Conservation (phyloP, 2,329 filamentous ascomycete genomes). For the Phyllosticta citrichinensis region DNA sequence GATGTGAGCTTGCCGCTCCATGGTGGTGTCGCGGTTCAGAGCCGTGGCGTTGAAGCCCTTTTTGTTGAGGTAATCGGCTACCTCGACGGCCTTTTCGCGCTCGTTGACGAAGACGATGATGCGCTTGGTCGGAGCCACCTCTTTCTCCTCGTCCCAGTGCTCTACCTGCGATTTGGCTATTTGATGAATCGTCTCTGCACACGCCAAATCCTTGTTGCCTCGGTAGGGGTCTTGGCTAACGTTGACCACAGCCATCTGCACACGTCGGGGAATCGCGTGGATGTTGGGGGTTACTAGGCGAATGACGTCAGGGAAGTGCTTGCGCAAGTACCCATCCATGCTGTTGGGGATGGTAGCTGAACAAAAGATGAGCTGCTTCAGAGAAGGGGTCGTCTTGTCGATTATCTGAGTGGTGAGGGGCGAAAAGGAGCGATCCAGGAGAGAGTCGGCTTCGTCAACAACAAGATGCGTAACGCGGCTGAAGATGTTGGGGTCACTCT, state of each 20-base stretch:
- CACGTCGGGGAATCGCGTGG: slow-evolving; percentile 87
- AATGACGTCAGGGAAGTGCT: slow-evolving; percentile 70
- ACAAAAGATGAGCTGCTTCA: slow-evolving; percentile 82
- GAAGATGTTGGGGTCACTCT: slow-evolving; percentile 83
- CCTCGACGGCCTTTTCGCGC: slow-evolving; percentile 73
- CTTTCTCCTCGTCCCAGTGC: slow-evolving; percentile 30
- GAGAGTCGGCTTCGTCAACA: slow-evolving; percentile 90
- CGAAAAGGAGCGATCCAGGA: slow-evolving; percentile 87
- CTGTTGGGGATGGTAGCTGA: slow-evolving; percentile 91
- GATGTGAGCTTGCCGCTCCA: slow-evolving; percentile 66
- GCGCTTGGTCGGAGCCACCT: slow-evolving; percentile 58
- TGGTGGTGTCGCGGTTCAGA: slow-evolving; percentile 72
- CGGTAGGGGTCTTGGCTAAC: slow-evolving; percentile 86
- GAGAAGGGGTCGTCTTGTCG: slow-evolving; percentile 67
- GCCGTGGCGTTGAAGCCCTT: slow-evolving; percentile 87
- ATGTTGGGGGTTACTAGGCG: slow-evolving; percentile 91
- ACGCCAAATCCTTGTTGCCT: slow-evolving; percentile 86
- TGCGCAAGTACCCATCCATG: slow-evolving; percentile 74
- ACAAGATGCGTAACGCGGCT: slow-evolving; percentile 84
- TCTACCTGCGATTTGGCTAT: slow-evolving; percentile 66
- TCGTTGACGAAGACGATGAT: slow-evolving; percentile 97
- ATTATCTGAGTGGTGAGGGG: slow-evolving; percentile 74
- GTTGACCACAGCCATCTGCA: slow-evolving; percentile 88
- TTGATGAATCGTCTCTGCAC: slow-evolving; percentile 88
- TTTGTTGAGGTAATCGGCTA: slow-evolving; percentile 65